Percentiles rank a stretch among this genome's conserved stretches.
Conservation (phyloP, 352 stramenopile genomes). For the Detonula confervacea region DNA sequence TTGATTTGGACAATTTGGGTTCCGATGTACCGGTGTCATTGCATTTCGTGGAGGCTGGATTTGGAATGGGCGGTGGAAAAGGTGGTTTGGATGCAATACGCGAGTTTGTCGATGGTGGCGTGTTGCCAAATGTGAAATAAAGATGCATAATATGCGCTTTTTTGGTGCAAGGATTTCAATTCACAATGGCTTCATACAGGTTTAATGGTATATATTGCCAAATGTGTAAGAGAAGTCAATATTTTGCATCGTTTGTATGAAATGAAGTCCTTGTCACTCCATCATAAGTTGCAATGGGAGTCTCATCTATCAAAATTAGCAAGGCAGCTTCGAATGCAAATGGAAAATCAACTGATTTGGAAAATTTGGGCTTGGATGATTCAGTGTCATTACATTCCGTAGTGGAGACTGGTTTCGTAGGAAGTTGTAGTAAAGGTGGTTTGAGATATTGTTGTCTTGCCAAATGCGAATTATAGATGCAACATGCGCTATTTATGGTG, state of each 20-base stretch:
- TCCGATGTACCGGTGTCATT: slow-evolving; percentile 34
- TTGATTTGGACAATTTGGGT: slow-evolving; percentile 57
- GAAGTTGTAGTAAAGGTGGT: not conserved
- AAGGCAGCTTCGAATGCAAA: slow-evolving; percentile 23
- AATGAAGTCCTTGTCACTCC: too few relatives aligned
- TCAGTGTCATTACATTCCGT: slow-evolving; percentile 42
- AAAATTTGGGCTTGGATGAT: slow-evolving; percentile 46
- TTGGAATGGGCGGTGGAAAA: slow-evolving; percentile 10
- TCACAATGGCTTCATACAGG: too few relatives aligned
- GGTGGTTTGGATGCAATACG: slow-evolving; percentile 28
- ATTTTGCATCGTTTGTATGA: not conserved
- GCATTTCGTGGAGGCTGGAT: slow-evolving; percentile 44
- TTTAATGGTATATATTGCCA: not conserved
- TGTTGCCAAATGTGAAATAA: slow-evolving; percentile 28
- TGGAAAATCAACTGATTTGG: slow-evolving; percentile 51
- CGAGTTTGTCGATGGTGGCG: slow-evolving; percentile 41
- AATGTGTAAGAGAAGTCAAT: not conserved
- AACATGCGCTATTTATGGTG: not conserved
- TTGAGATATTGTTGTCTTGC: slow-evolving; percentile 21
- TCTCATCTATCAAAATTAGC: too few relatives aligned
- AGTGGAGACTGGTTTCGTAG: slow-evolving; percentile 35
- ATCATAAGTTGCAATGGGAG: not conserved
- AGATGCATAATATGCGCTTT: not conserved
- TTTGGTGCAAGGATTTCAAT: too few relatives aligned
- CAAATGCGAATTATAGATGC: slow-evolving; percentile 20